Evolutionary conservation across 2,329 filamentous ascomycete genomes (phyloP), one percentile per base, ranked within the genome.

Genomic region (Tolypocladium ovalisporum): DNA sequence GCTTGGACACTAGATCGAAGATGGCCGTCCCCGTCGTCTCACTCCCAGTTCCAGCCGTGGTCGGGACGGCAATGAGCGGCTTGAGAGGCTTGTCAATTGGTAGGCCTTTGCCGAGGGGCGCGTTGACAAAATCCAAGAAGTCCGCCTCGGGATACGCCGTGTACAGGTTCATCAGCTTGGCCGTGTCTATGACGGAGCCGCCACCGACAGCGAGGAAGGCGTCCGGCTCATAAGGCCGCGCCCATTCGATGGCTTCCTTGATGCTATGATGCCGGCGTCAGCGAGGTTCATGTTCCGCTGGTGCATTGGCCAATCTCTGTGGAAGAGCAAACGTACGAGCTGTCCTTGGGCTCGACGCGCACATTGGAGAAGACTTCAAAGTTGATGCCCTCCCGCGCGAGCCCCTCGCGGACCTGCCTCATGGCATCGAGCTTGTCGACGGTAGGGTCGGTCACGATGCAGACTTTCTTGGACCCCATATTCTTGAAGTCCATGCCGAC

Each of bases 1-100:
- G 87, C 71, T 90, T 90, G 52, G 87, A 84, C 2, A 95, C 90
- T 0, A 99, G 82, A 67, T 99, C 94, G 71, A 99, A 99, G 73
- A 99, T 99, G 55, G 95, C 95, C 0, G 94, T 99, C 24, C 94
- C 95, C 0, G 94, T 99, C 1, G 94, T 99, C 74, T 99, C 94
- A 56, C 89, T 94, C 4, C 90, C 89, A 0, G 90, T 94, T 52
- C 89, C 89, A 17, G 89, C 89, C 1, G 89, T 94, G 1, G 89
- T 94, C 3, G 89, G 89, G 1, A 93, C 85, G 37, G 89, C 89
- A 54, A 94, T 85, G n/a, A 94, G 79, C 1, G 89, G 89, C 65
- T 81, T 84, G 19, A 94, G 76, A 36, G 83, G 79, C 61, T 83
- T 85, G 54, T 82, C 82, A 56, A 94, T 86, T 0, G 89, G 89